phyloP scores from a whole-genome alignment of 1,139 yeast genomes.

The Yamadazyma songkhlaensis region DNA sequence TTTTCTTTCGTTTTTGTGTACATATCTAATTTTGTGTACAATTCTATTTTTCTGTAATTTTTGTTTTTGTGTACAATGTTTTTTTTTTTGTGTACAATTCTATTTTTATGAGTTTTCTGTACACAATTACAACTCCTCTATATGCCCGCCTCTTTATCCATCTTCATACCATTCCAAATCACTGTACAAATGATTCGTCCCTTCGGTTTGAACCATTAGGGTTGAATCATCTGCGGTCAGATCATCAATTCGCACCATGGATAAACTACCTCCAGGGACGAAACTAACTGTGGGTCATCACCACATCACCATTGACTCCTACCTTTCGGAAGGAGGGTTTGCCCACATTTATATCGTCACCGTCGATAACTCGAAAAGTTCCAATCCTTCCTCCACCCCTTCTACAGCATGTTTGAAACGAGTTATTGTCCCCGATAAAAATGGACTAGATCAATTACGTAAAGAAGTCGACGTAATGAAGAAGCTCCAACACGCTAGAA shows the following conservation, averaged over 20 bases:
- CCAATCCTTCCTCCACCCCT: slow-evolving; percentile 32
- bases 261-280: slow-evolving; percentile 40
- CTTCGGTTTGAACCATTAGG: too few relatives aligned
- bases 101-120: too few relatives aligned
- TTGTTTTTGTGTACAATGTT: too few relatives aligned
- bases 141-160: too few relatives aligned
- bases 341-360: slow-evolving; percentile 59
- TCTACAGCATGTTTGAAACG: slow-evolving; percentile 67
- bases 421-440: slow-evolving; percentile 70
- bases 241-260: slow-evolving; percentile 15
- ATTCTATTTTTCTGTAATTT: too few relatives aligned
- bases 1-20: too few relatives aligned
- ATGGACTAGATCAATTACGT: slow-evolving; percentile 60
- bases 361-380: too few relatives aligned
- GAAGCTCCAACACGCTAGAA: slow-evolving; percentile 50
- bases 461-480: slow-evolving; percentile 86
- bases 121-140: too few relatives aligned
- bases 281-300: slow-evolving; percentile 44
- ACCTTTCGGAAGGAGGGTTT: slow-evolving; percentile 49
- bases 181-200: not conserved
- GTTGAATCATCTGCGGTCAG: too few relatives aligned
- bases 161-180: too few relatives aligned
- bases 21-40: too few relatives aligned
- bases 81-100: too few relatives aligned
- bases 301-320: slow-evolving; percentile 32